Evolutionary conservation across 1,284 basidiomycete species (phyloP).

Genomic region (Inonotus obliquus): DNA sequence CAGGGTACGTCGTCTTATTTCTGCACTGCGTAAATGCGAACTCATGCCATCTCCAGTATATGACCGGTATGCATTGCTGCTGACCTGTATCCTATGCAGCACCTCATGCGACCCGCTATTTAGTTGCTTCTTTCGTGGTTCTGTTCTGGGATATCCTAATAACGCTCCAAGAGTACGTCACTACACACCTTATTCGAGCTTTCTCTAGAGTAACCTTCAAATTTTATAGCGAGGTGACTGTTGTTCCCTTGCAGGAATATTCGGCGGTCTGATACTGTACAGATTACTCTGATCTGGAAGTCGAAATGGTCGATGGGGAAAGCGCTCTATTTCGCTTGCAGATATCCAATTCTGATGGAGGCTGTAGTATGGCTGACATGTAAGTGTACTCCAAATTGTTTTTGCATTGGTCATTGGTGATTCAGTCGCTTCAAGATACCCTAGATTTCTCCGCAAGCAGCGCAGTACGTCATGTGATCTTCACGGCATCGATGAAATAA

Average conservation of each 20-base stretch:
- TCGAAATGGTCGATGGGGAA: slow-evolving; percentile 6
- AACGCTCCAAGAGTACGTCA: slow-evolving; percentile 6
- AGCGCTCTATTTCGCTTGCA: slow-evolving; percentile 3
- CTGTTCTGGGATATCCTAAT: slow-evolving; percentile 7
- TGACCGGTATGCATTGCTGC: not conserved
- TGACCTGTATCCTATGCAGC: not conserved
- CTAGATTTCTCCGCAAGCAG: not conserved
- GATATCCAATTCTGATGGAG: slow-evolving; percentile 6
- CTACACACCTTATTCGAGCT: not conserved
- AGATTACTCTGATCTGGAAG: slow-evolving; percentile 10
- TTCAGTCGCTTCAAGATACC: not conserved
- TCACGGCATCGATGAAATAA: not conserved
- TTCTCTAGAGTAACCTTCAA: not conserved
- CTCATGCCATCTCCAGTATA: not conserved
- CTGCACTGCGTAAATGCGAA: not conserved
- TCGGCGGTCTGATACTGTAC: not conserved
- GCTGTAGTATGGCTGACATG: slow-evolving; percentile 1
- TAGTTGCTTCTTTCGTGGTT: slow-evolving; percentile 7
- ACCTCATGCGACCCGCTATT: not conserved
- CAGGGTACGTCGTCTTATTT: not conserved
- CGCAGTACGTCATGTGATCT: not conserved
- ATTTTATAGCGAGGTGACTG: not conserved
- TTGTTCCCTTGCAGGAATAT: not conserved
- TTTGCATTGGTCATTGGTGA: not conserved
- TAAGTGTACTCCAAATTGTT: not conserved